These are phyloP conservation scores for Saccharomyces jurei DNA, from an alignment of 805 yeast genomes.

Conservation along the genomic window DNA sequence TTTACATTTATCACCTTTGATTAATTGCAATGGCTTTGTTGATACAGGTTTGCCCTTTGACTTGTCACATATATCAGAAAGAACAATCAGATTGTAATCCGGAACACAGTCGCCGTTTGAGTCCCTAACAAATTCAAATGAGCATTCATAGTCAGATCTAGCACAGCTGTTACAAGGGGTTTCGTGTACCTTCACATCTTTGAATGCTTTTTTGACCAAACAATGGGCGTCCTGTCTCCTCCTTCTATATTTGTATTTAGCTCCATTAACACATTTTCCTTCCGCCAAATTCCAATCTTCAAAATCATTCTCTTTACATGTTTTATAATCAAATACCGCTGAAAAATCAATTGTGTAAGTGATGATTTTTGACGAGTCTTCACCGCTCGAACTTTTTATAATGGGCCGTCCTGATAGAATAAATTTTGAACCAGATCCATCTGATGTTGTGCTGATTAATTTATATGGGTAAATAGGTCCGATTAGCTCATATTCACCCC, in stretches of 20 bases:
- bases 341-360: slow-evolving; percentile 48
- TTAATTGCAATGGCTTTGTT: slow-evolving; percentile 13
- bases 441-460: slow-evolving; percentile 49
- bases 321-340: slow-evolving; percentile 40
- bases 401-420: too few relatives aligned
- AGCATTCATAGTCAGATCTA: slow-evolving; percentile 64
- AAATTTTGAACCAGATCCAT: slow-evolving; percentile 60
- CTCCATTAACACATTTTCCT: slow-evolving; percentile 57
- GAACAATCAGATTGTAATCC: slow-evolving; percentile 18
- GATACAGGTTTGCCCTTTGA: slow-evolving; percentile 5
- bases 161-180: slow-evolving; percentile 57
- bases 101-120: slow-evolving; percentile 42
- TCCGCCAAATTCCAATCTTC: slow-evolving; percentile 47
- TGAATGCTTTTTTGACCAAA: slow-evolving; percentile 32
- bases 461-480: slow-evolving; percentile 26
- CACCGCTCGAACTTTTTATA: too few relatives aligned
- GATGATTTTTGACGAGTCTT: too few relatives aligned
- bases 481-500: slow-evolving; percentile 43
- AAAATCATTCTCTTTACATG: slow-evolving; percentile 44
- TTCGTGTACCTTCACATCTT: slow-evolving; percentile 35
- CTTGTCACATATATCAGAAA: slow-evolving; percentile 16
- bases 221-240: slow-evolving; percentile 62
- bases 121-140: slow-evolving; percentile 38
- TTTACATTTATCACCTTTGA: slow-evolving; percentile 17
- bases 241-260: slow-evolving; percentile 51